Conservation (phyloP, 1,284 basidiomycete species). For the Ceratobasidium papillatum region DNA sequence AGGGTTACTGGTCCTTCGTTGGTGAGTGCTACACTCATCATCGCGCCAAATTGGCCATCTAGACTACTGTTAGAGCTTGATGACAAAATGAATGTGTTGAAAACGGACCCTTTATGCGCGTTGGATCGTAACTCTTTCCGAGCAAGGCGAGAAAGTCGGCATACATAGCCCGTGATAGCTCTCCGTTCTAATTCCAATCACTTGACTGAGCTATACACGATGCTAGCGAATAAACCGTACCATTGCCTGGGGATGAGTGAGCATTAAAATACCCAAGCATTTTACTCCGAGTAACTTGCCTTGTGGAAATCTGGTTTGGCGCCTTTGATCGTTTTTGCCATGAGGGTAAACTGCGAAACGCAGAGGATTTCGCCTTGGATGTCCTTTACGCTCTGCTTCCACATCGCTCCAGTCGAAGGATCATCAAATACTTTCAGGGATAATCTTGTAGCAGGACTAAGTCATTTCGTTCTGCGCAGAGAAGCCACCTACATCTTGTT, state of each 20-base stretch:
- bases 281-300: conserved; percentile 59
- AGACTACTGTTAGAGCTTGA: neutral
- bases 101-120: conserved; percentile 77
- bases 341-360: conserved; percentile 90
- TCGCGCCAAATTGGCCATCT: conserved; percentile 93
- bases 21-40: conserved; percentile 87
- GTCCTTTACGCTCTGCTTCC: conserved; percentile 85
- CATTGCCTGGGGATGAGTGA: conserved; percentile 9
- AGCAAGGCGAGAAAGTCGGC: conserved; percentile 74
- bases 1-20: conserved; percentile 91
- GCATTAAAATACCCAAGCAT: neutral
- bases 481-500: conserved; percentile 74
- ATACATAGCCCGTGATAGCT: conserved; percentile 76
- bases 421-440: conserved; percentile 78
- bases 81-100: conserved; percentile 15
- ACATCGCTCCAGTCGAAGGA: conserved; percentile 66
- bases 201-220: neutral
- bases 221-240: neutral
- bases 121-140: conserved; percentile 68
- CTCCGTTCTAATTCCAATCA: conserved; percentile 61
- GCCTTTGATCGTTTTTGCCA: conserved; percentile 87
- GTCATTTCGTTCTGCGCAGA: conserved; percentile 7
- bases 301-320: conserved; percentile 93
- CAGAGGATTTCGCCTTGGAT: conserved; percentile 87
- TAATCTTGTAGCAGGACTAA: conserved; percentile 57